Evolutionary conservation across 2,329 filamentous ascomycete genomes (phyloP).

Genomic region (Colletotrichum sp.): DNA sequence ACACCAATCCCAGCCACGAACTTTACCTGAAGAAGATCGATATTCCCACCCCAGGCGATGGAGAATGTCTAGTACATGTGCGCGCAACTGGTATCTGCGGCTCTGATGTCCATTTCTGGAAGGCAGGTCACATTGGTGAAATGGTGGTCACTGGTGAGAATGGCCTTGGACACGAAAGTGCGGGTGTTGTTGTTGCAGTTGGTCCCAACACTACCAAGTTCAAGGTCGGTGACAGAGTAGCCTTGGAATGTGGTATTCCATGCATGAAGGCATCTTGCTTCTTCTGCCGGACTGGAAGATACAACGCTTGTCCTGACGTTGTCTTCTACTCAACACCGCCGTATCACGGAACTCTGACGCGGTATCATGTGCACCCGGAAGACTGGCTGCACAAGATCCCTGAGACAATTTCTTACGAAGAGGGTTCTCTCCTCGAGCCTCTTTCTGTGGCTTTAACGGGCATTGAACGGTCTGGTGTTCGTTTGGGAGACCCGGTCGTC

Average conservation of each 20-base stretch:
- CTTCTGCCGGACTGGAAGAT: slow-evolving; percentile 39
- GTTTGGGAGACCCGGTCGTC: slow-evolving; percentile 40
- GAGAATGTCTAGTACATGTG: slow-evolving; percentile 59
- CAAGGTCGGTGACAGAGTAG: background rate
- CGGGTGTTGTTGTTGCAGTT: slow-evolving; percentile 2
- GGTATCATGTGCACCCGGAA: slow-evolving; percentile 39
- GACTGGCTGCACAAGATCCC: slow-evolving; percentile 45
- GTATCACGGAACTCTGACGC: slow-evolving; percentile 39
- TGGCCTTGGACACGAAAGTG: slow-evolving; percentile 13
- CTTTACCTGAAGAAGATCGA: slow-evolving; percentile 66
- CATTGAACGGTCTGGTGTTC: slow-evolving; percentile 40
- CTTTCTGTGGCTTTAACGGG: slow-evolving; percentile 50
- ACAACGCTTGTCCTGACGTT: slow-evolving; percentile 45
- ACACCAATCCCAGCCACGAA: slow-evolving; percentile 71
- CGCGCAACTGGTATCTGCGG: slow-evolving; percentile 76
- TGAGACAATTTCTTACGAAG: slow-evolving; percentile 37
- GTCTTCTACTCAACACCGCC: slow-evolving; percentile 44
- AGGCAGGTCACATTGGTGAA: slow-evolving; percentile 36
- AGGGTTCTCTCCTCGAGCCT: slow-evolving; percentile 52
- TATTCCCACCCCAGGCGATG: slow-evolving; percentile 33
- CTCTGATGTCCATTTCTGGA: slow-evolving; percentile 41
- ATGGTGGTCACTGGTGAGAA: slow-evolving; percentile 31
- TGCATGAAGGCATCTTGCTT: slow-evolving; percentile 35
- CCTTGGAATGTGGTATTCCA: slow-evolving; percentile 31
- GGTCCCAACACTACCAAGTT: background rate